A percentile compares a stretch with the other conserved stretches of the same genome.
Evolutionary conservation across 345 rosid species (phyloP).

Genomic region (Leavenworthia alabamica): DNA sequence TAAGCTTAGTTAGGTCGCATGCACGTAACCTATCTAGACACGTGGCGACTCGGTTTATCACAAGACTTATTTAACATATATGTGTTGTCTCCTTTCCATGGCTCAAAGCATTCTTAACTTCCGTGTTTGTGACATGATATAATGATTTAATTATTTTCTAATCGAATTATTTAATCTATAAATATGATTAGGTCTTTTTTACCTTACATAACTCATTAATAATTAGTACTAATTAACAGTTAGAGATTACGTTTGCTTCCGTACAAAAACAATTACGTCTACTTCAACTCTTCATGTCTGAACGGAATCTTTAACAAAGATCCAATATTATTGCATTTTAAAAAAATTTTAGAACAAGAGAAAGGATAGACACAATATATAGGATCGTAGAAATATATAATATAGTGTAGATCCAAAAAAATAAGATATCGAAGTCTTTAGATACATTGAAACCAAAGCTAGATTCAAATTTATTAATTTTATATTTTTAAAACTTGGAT

Average conservation of each 20-base stretch:
- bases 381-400: neutral
- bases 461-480: neutral
- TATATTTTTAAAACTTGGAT: neutral
- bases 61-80: neutral
- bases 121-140: constrained; percentile 13
- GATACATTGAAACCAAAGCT: neutral
- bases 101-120: constrained; percentile 3
- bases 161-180: neutral
- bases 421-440: neutral
- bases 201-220: neutral
- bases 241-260: constrained; percentile 4
- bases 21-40: constrained; percentile 11
- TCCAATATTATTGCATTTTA: neutral
- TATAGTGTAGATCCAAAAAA: neutral
- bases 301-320: constrained; percentile 25
- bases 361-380: neutral
- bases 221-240: neutral
- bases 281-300: constrained; percentile 13
- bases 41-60: constrained; percentile 6
- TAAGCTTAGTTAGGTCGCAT: constrained; percentile 19
- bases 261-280: constrained; percentile 19
- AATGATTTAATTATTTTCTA: neutral
- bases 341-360: neutral
- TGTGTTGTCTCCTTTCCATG: constrained; percentile 21
- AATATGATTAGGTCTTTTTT: neutral